Percentiles rank a stretch among this genome's conserved stretches.
phyloP scores from a whole-genome alignment of 345 rosid genomes.

The thale cress (Arabidopsis thaliana) region TAIR10.1 NC_003076.8:23501-24000 shows the following conservation, averaged over 20 bases:
- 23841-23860: conserved; percentile 58
- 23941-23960: conserved; percentile 79
- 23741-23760: conserved; percentile 91
- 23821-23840: conserved; percentile 45
- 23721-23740: conserved; percentile 93
- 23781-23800: neutral
- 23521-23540: conserved; percentile 12
- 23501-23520: neutral
- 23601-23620: conserved; percentile 96
- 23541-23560: neutral
- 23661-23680: conserved; percentile 92
- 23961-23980: conserved; percentile 84
- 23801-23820: conserved; percentile 14
- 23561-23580: conserved; percentile 48
- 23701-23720: conserved; percentile 93
- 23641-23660: conserved; percentile 92
- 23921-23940: conserved; percentile 93
- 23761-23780: conserved; percentile 88
- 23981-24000: conserved; percentile 93
- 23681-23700: conserved; percentile 80
- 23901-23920: conserved; percentile 93
- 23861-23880: conserved; percentile 89
- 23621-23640: conserved; percentile 83
- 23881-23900: conserved; percentile 92
- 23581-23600: conserved; percentile 88